phyloP scores from a whole-genome alignment of 2,329 filamentous ascomycete species.

The Aureobasidium sp. region DNA sequence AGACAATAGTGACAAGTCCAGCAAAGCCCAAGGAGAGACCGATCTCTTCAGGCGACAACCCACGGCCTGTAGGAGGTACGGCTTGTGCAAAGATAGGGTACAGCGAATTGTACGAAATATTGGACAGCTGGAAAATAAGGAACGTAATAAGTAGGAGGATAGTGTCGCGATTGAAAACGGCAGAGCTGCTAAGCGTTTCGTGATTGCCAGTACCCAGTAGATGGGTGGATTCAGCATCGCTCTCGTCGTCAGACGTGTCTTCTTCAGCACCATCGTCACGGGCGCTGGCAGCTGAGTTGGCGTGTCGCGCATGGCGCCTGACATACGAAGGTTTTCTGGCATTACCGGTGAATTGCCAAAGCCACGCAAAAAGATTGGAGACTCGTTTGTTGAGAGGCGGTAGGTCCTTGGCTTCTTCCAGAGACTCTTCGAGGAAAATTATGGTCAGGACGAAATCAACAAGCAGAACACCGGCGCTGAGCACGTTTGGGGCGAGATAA shows the following conservation, averaged over 20 bases:
- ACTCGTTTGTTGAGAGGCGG: slow-evolving; percentile 53
- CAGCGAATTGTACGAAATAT: slow-evolving; percentile 89
- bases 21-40: slow-evolving; percentile 79
- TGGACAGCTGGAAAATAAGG: slow-evolving; percentile 85
- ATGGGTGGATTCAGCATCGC: slow-evolving; percentile 25
- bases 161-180: slow-evolving; percentile 71
- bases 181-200: slow-evolving; percentile 45
- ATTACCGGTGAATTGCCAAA: slow-evolving; percentile 60
- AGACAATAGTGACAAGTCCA: slow-evolving; percentile 75
- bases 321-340: slow-evolving; percentile 48
- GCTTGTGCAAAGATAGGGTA: slow-evolving; percentile 89
- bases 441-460: slow-evolving; percentile 64
- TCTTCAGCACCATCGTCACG: slow-evolving; percentile 26
- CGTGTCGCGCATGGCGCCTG: slow-evolving; percentile 31
- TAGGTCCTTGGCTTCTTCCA: slow-evolving; percentile 57
- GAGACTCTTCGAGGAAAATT: slow-evolving; percentile 81
- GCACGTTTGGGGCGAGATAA: slow-evolving; percentile 75
- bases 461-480: slow-evolving; percentile 63
- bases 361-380: slow-evolving; percentile 54
- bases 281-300: slow-evolving; percentile 16
- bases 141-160: slow-evolving; percentile 76
- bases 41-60: slow-evolving; percentile 68
- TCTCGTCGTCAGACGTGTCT: slow-evolving; percentile 30
- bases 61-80: slow-evolving; percentile 64
- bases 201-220: slow-evolving; percentile 20